Evolutionary conservation across 108 stramenopile genomes (phyloP).

Genomic region (Hondaea fermentalgiana): DNA sequence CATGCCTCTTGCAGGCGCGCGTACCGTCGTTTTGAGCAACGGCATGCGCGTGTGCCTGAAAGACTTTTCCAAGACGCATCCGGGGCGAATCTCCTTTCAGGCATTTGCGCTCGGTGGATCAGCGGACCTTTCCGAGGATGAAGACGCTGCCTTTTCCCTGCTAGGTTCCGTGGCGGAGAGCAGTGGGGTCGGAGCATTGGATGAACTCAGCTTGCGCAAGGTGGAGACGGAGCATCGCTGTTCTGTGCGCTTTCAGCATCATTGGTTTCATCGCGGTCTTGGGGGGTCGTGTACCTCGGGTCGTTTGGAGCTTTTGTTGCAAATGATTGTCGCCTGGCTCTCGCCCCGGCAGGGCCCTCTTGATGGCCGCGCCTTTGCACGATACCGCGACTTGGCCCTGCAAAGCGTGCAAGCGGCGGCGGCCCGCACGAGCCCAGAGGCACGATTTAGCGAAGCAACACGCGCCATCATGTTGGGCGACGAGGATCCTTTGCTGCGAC

Average conservation of each 20-base stretch:
- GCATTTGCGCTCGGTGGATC: conserved; percentile 1
- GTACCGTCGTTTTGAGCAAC: neutral
- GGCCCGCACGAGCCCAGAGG: neutral
- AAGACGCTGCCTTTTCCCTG: neutral
- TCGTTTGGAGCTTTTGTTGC: neutral
- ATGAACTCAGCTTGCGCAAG: neutral
- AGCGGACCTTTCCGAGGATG: neutral
- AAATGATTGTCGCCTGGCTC: conserved; percentile 14
- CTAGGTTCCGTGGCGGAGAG: neutral
- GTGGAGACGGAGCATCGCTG: conserved; percentile 8
- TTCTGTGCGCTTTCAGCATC: conserved; percentile 8
- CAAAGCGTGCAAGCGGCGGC: neutral
- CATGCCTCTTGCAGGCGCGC: neutral
- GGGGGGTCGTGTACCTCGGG: neutral
- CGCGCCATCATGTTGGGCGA: neutral
- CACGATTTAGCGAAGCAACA: neutral
- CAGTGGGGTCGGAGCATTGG: neutral
- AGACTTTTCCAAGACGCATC: neutral
- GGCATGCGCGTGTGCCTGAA: neutral
- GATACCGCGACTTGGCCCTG: neutral
- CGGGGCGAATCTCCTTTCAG: neutral
- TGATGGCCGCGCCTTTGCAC: neutral
- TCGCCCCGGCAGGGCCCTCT: neutral
- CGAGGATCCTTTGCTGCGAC: neutral
- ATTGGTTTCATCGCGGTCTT: conserved; percentile 8